Evolutionary conservation across 2,329 filamentous ascomycete genomes (phyloP).

Genomic region (Phialophora chinensis): DNA sequence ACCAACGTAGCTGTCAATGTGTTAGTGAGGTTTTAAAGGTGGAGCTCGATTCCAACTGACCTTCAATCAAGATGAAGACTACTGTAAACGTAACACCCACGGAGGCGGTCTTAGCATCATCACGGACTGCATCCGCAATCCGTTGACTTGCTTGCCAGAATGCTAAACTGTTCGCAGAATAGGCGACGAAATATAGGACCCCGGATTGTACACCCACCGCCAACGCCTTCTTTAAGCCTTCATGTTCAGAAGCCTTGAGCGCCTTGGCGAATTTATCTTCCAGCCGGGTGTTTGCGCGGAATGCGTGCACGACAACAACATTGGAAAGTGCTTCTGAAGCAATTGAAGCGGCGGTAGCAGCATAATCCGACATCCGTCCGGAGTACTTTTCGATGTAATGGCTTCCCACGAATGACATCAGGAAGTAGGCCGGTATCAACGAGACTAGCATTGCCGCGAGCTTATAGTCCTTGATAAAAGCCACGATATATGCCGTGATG

Average conservation of each 20-base stretch:
- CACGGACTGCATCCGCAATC: slow-evolving; percentile 49
- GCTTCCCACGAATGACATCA: slow-evolving; percentile 54
- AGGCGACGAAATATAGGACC: slow-evolving; percentile 43
- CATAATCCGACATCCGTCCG: slow-evolving; percentile 54
- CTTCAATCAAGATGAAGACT: slow-evolving; percentile 22
- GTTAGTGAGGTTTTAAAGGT: background rate
- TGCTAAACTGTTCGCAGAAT: slow-evolving; percentile 44
- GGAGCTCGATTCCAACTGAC: slow-evolving; percentile 5
- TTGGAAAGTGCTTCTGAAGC: slow-evolving; percentile 61
- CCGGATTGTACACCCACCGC: slow-evolving; percentile 44
- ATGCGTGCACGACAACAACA: slow-evolving; percentile 57
- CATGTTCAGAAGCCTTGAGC: slow-evolving; percentile 40
- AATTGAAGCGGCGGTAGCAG: slow-evolving; percentile 63
- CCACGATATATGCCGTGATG: slow-evolving; percentile 56
- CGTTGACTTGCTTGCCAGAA: slow-evolving; percentile 55
- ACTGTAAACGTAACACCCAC: slow-evolving; percentile 15
- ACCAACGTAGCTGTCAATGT: slow-evolving; percentile 48
- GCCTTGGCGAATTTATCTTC: slow-evolving; percentile 42
- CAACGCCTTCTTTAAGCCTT: slow-evolving; percentile 43
- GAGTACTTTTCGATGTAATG: slow-evolving; percentile 54
- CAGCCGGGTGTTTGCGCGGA: slow-evolving; percentile 61
- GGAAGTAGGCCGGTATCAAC: slow-evolving; percentile 53
- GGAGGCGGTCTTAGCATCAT: slow-evolving; percentile 33
- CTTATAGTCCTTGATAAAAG: slow-evolving; percentile 55
- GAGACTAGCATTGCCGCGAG: slow-evolving; percentile 55